These are phyloP conservation scores for Raddia guianensis DNA, from an alignment of 176 grass and related monocot genomes.

Conservation along the genomic window DNA sequence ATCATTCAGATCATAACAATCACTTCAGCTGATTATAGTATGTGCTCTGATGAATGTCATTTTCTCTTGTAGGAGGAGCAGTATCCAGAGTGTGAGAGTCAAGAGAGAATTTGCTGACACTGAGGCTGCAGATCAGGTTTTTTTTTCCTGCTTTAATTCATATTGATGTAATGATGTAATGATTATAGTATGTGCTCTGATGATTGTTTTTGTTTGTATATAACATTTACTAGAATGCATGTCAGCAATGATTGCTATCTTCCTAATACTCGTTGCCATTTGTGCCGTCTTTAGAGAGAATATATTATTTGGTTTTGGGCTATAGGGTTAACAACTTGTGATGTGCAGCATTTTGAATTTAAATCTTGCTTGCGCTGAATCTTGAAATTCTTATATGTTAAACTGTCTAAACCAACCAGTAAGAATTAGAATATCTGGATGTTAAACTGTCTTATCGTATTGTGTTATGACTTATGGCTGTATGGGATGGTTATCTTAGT, in stretches of 20 bases:
- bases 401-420: constrained; percentile 2
- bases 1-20: constrained; percentile 6
- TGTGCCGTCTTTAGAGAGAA: constrained; percentile 19
- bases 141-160: constrained; percentile 27
- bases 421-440: background rate
- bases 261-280: background rate
- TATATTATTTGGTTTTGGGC: background rate
- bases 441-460: too few species aligned
- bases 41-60: constrained; percentile 10
- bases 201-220: constrained; percentile 12
- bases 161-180: constrained; percentile 15
- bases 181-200: background rate
- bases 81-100: constrained; percentile 54
- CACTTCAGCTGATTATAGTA: background rate
- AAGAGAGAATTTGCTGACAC: constrained; percentile 77
- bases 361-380: background rate
- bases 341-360: constrained; percentile 12
- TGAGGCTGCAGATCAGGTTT: constrained; percentile 55
- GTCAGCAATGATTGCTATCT: background rate
- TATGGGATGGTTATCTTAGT: background rate
- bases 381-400: background rate
- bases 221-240: constrained; percentile 23
- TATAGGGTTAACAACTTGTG: constrained; percentile 9
- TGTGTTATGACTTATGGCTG: background rate
- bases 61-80: constrained; percentile 58